A percentile compares a stretch with the other conserved stretches of the same genome.
phyloP scores from a whole-genome alignment of 164 flowering plant species.

The Berberis thunbergii region DNA sequence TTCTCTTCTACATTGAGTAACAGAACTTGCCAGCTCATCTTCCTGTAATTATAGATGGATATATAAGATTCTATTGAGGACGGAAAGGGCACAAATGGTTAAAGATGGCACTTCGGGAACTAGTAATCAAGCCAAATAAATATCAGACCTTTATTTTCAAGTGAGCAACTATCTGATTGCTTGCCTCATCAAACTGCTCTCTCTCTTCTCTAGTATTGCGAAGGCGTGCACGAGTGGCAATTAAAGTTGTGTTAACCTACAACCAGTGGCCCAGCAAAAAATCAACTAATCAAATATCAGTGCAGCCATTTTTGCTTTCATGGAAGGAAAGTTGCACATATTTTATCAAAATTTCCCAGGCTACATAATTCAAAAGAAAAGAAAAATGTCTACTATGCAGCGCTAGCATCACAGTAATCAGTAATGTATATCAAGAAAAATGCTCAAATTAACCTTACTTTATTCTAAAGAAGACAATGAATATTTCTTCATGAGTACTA shows the following conservation, averaged over 20 bases:
- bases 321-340: too few relatives aligned
- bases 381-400: too few relatives aligned
- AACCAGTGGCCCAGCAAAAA: neutral
- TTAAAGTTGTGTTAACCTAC: conserved; percentile 53
- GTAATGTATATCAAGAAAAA: too few relatives aligned
- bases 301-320: neutral
- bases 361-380: too few relatives aligned
- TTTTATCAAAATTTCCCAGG: too few relatives aligned
- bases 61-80: conserved; percentile 1
- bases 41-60: conserved; percentile 36
- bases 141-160: conserved; percentile 58
- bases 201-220: conserved; percentile 74
- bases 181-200: conserved; percentile 83
- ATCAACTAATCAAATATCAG: neutral
- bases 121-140: neutral
- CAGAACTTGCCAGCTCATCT: conserved; percentile 71
- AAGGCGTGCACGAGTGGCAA: conserved; percentile 56
- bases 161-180: conserved; percentile 57
- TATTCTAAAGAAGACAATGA: too few relatives aligned
- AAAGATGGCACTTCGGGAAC: neutral
- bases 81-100: neutral
- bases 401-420: too few relatives aligned
- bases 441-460: too few relatives aligned
- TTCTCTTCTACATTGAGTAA: conserved; percentile 58
- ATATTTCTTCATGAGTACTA: too few relatives aligned